Evolutionary conservation across 805 yeast species (phyloP), one percentile per base, ranked within the genome.

Genomic region (Blastobotrys peoriensis): DNA sequence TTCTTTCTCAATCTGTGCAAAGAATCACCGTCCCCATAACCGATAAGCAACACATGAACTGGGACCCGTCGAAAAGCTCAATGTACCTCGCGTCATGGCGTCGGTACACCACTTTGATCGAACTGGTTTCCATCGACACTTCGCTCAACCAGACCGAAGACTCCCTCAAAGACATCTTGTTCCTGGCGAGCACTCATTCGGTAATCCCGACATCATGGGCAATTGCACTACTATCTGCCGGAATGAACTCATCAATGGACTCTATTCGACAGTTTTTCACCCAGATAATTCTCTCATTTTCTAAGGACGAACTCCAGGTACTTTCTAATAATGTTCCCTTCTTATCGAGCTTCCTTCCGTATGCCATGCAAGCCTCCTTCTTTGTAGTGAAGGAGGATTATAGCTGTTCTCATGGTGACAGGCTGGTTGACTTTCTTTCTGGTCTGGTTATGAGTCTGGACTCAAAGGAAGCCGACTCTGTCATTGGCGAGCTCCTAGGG

Each of bases 111-210:
- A 85, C 95, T 0, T 63, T 88, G 10, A 83, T 77, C 55, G 96
- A 88, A 57, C 83, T 88, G 38, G 65, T 86, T 21, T 93, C 87
- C 1, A 73, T 88, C 33, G 96, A 88, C 59, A 79, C 96, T 0
- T 84, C 96, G 0, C 64, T 86, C 54, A 88, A 89, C 54, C 96
- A 89, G 62, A 79, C 89, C 0, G 80, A 81, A 53, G 95, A 86
- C 9, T 91, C 93, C 0, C 63, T 74, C 1, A 64, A 65, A 5
- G 95, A 86, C 54, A 75, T 88, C 36, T 59, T 77, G 1, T 65
- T 64, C 1, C 60, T 85, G 10, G 68, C 86, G 19, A 57, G 70
- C 0, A 71, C 75, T 2, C 49, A 61, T 1, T 75, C 85, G 0
- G 52, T 64, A 19, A 73, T 87, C 41, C 79, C 81, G 28, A 70